A percentile compares a stretch with the other conserved stretches of the same genome.
Conservation (phyloP, 345 rosid genomes). For the Lumnitzera racemosa region DNA sequence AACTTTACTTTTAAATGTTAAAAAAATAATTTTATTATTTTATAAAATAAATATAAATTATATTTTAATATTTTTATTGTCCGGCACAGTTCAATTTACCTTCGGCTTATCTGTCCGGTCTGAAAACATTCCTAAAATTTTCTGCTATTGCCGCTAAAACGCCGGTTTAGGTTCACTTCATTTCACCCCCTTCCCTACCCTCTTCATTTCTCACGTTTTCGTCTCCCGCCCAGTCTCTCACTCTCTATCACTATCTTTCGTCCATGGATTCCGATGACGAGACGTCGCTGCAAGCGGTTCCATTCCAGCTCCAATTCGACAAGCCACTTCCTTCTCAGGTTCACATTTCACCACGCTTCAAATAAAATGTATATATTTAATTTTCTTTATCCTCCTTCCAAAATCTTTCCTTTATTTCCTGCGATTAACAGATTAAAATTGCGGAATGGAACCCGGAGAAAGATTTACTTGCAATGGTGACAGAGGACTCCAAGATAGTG, state of each 20-base stretch:
- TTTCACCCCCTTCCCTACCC: too few species aligned
- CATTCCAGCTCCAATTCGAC: slow-evolving; percentile 86
- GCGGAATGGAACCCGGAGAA: slow-evolving; percentile 86
- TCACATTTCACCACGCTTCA: background rate
- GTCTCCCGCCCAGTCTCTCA: too few species aligned
- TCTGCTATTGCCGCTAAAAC: too few species aligned
- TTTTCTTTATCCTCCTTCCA: background rate
- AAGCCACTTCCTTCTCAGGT: slow-evolving; percentile 82
- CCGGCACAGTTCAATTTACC: too few species aligned
- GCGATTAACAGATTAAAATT: slow-evolving; percentile 36
- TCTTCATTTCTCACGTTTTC: too few species aligned
- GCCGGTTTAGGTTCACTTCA: too few species aligned
- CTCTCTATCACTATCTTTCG: background rate
- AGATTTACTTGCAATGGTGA: slow-evolving; percentile 84
- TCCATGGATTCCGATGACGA: slow-evolving; percentile 67
- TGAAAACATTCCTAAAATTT: too few species aligned
- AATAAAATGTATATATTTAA: background rate
- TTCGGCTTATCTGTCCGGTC: too few species aligned
- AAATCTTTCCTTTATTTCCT: background rate
- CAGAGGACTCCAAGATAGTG: slow-evolving; percentile 62
- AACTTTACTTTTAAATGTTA: too few species aligned
- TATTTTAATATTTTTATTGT: too few species aligned
- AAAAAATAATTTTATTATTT: too few species aligned
- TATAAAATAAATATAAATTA: too few species aligned
- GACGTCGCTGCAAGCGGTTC: slow-evolving; percentile 29